Percentiles rank a stretch among this genome's conserved stretches.
These are phyloP conservation scores for Puccinia coronata DNA, from an alignment of 1,284 basidiomycete genomes.

Conservation along the genomic window DNA sequence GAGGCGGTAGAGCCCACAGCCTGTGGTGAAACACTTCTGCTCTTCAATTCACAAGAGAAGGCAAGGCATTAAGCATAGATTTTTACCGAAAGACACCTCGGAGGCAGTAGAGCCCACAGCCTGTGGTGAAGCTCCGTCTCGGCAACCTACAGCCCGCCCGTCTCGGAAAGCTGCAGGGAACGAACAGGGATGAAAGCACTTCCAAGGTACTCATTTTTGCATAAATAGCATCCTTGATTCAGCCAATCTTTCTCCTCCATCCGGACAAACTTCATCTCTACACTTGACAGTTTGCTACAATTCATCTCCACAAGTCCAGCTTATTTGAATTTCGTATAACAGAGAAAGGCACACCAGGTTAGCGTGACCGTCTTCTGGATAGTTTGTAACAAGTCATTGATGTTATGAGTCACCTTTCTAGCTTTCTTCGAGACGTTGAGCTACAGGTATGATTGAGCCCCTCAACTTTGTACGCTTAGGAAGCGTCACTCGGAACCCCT, in stretches of 20 bases:
- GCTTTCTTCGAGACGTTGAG: not conserved
- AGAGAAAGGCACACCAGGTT: not conserved
- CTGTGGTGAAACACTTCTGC: not conserved
- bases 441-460: not conserved
- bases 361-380: not conserved
- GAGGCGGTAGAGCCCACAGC: not conserved
- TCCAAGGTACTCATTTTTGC: too few species aligned
- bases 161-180: too few species aligned
- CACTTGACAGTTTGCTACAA: not conserved
- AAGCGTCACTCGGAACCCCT: not conserved
- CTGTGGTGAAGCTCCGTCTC: not conserved
- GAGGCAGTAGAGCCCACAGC: not conserved
- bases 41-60: not conserved
- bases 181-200: not conserved
- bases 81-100: not conserved
- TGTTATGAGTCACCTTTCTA: not conserved
- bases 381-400: not conserved
- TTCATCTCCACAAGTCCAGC: too few species aligned
- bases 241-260: not conserved
- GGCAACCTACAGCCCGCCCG: not conserved
- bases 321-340: not conserved
- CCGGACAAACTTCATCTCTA: too few species aligned
- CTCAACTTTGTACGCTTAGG: not conserved
- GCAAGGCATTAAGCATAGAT: not conserved
- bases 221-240: not conserved